Base-by-base conservation (phyloP, 2,329 filamentous ascomycete genomes). In the Hypoxylon sp. region DNA sequence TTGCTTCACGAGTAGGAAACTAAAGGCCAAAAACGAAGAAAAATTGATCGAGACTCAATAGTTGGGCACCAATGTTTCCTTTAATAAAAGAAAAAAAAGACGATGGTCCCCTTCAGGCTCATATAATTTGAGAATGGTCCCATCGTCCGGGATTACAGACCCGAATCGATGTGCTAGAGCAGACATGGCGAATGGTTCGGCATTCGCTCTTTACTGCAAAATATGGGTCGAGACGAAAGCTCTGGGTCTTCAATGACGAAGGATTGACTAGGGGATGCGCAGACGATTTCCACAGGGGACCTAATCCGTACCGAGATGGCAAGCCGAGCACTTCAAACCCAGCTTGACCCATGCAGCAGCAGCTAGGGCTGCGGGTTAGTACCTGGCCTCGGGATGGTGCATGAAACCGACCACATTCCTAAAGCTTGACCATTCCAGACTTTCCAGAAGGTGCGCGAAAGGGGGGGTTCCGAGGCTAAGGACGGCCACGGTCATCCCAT, bases 381-480 rank as follows among this genome's bases (percentile, higher is more conserved):
- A 43, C 30, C 29, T 35, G 23, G 7, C 35, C 13, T 38, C 43
- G 43, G 51, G 38, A 41, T 45, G 46, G 35, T 46, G 51, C 51
- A 58, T 51, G 46, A 51, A 58, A 38, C 46, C 34, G 55, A 32
- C 35, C 8, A 19, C 36, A 43, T 51, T 40, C 13, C 9, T 30
- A 51, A 57, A 51, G 51, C 51, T 51, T 57, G 42, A 51, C 30
- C 21, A 27, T 30, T 37, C 29, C 50, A 36, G 30, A 40, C n/a
- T n/a, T 51, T 55, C 51, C 32, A 52, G 55, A 58, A 58, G 26
- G 16, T 46, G 35, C 51, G 38, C 48, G 48, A 54, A 47, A n/a
- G n/a, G n/a, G n/a, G n/a, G 23, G 23, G 25, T 12, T 26, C 50
- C 43, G 41, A 36, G 30, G 19, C 38, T 45, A 40, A 46, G 32